Evolutionary conservation across 768 basidiomycete species (phyloP).

Genomic region (Pleurotus djamor): DNA sequence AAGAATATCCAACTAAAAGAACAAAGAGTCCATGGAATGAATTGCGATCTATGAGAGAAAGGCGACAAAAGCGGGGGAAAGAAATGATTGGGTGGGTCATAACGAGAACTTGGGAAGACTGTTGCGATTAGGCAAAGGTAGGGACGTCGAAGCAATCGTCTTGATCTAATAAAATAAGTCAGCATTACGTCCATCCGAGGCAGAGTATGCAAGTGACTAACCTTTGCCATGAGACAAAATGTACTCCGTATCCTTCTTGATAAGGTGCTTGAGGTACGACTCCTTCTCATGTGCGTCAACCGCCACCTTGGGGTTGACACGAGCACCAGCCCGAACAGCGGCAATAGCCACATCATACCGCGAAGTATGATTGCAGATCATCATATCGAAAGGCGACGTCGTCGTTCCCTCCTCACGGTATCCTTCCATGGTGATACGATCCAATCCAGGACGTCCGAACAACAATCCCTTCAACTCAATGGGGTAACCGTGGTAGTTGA

Average conservation of each 20-base stretch:
- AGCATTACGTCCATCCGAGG: background rate
- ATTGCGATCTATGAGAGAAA: no score
- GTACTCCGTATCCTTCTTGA: conserved; percentile 59
- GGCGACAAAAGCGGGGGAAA: no score
- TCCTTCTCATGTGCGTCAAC: conserved; percentile 56
- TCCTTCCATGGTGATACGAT: conserved; percentile 56
- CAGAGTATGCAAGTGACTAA: conserved; percentile 15
- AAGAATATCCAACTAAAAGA: no score
- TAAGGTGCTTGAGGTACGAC: conserved; percentile 57
- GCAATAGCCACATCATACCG: conserved; percentile 63
- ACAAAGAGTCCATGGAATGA: no score
- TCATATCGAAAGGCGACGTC: conserved; percentile 85
- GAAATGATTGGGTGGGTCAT: no score
- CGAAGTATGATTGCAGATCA: conserved; percentile 68
- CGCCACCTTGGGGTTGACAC: conserved; percentile 50
- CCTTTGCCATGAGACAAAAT: conserved; percentile 60
- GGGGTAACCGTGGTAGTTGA: conserved; percentile 86
- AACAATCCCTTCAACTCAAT: conserved; percentile 68
- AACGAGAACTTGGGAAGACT: no score
- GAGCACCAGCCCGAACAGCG: conserved; percentile 56
- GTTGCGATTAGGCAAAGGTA: conserved; percentile 27
- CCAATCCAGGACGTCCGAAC: conserved; percentile 49
- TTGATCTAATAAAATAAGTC: conserved; percentile 24
- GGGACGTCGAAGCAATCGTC: conserved; percentile 47
- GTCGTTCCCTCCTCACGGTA: conserved; percentile 78